Base-by-base conservation (phyloP, 1,284 basidiomycete species). In the Trichosporon ovoides region DNA sequence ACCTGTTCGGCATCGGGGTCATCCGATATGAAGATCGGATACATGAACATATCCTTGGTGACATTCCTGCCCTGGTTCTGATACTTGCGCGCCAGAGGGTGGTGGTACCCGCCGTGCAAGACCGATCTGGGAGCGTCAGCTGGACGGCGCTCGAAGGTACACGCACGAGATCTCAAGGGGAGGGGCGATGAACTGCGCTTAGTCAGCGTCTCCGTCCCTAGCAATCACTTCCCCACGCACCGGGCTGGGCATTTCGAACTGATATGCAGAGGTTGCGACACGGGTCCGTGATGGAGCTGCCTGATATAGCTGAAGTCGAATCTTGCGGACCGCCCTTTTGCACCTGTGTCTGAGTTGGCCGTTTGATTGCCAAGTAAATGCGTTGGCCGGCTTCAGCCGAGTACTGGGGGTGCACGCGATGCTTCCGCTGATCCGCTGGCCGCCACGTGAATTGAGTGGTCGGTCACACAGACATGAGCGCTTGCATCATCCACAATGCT, bases 11-110 rank as follows among this genome's bases (percentile, higher is more conserved):
- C 89, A 56, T 92, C 83, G 1, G 90, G 86, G 63, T 95, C 89
- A 75, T 96, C 93, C 18, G 91, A 91, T 70, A 97, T 89, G 76
- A 97, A 96, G 71, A 97, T 92, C 10, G 93, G 93, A 77, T 96
- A 97, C 88, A 96, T 96, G 77, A 97, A 82, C 92, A 95, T 95
- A 59, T 84, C 84, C 77, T 93, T 94, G 35, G 86, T 87, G 68
- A 94, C 83, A 57, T 82, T 82, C 57, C 86, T 83, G 6, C 76
- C 74, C 57, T 84, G 82, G 48, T 83, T 81, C 78, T 96, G 93
- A 84, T 89, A 92, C 78, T 84, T 83, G 40, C 93, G 86, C 14
- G 90, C 83, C 59, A 91, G 83, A 7, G 92, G 88, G 77, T 95
- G 91, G 63, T 90, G 86, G 79, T 94, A 94, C 35, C 93, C 92